These are phyloP conservation scores for Leccinum pellstonianum DNA, from an alignment of 768 basidiomycete genomes.

Conservation along the genomic window DNA sequence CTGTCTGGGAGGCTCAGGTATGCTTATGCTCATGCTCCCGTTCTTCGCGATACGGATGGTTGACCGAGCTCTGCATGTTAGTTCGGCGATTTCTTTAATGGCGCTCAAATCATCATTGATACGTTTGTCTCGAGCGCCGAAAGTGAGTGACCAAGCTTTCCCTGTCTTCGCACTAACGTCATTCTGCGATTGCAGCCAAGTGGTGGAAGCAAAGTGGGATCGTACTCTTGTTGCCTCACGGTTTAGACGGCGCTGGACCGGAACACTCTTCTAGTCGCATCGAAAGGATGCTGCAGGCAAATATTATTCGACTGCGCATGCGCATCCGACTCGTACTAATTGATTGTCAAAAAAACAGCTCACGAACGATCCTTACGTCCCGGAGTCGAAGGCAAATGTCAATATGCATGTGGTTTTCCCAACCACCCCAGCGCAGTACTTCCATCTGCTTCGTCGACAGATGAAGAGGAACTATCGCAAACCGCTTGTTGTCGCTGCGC, in stretches of 20 bases:
- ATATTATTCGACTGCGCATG: neutral
- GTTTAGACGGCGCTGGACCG: constrained; percentile 89
- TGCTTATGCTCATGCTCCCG: neutral
- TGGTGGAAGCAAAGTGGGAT: constrained; percentile 92
- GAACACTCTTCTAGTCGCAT: constrained; percentile 90
- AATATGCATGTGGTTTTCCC: constrained; percentile 88
- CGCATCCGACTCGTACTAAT: neutral
- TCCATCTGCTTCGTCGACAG: constrained; percentile 85
- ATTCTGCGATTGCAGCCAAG: constrained; percentile 56
- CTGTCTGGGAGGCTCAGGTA: constrained; percentile 93
- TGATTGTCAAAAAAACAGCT: constrained; percentile 44
- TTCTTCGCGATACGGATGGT: neutral
- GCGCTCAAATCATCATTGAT: constrained; percentile 85
- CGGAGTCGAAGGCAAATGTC: constrained; percentile 42
- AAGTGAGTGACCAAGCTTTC: constrained; percentile 45
- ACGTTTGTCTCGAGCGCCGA: constrained; percentile 84
- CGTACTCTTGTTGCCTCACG: constrained; percentile 83
- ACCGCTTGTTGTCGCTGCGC: constrained; percentile 80
- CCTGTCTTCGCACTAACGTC: neutral
- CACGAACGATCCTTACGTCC: constrained; percentile 64
- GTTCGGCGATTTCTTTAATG: constrained; percentile 95
- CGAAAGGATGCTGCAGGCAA: constrained; percentile 87
- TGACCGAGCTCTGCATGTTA: constrained; percentile 23
- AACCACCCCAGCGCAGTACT: constrained; percentile 89
- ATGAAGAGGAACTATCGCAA: constrained; percentile 83